Base-by-base conservation (phyloP, 2,329 filamentous ascomycete species). In the Coniella lustricola region DNA sequence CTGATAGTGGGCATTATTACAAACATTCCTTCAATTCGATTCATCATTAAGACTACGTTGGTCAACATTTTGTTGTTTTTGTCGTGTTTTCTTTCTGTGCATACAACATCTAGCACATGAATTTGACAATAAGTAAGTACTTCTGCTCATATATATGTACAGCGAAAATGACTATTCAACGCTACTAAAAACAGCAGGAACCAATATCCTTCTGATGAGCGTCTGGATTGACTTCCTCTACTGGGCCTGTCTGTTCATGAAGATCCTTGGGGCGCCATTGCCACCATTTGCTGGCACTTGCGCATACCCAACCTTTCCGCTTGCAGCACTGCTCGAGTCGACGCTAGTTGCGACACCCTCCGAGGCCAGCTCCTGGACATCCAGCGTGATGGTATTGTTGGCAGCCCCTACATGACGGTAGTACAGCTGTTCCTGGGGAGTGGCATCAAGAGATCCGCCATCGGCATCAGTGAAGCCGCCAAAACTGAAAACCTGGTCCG, bases 401-500 rank as follows among this genome's bases (percentile, higher is more conserved):
- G 70, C 64, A 3, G 77, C 76, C 22, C 65, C 61, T 21, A 85
- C 75, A 42, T 77, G 69, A 17, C 82, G 70, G 49, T 63, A 67
- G 62, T 85, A 88, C 37, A 85, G 64, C 60, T 74, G 65, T 42
- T 61, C 64, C 17, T 57, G 58, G 3, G 57, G 51, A 16, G 51
- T 44, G 39, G 57, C 55, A 20, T 55, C 55, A 39, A 56, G 22
- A 44, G 54, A 41, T 3, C 55, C 58, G 17, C 43, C 38, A 3
- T 9, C 18, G 1, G 54, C 54, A 3, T 53, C 55, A 4, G 56
- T 55, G 31, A 75, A 58, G 5, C 74, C 73, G n/a, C 66, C 67
- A 52, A 86, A 79, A 7, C 56, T 61, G 52, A 84, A 76, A 2
- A 67, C 63, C 62, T 87, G 82, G 48, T 69, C 69, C 7, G 77